These are phyloP conservation scores for Cochlearia excelsa DNA, from an alignment of 345 rosid species.

Conservation along the genomic window DNA sequence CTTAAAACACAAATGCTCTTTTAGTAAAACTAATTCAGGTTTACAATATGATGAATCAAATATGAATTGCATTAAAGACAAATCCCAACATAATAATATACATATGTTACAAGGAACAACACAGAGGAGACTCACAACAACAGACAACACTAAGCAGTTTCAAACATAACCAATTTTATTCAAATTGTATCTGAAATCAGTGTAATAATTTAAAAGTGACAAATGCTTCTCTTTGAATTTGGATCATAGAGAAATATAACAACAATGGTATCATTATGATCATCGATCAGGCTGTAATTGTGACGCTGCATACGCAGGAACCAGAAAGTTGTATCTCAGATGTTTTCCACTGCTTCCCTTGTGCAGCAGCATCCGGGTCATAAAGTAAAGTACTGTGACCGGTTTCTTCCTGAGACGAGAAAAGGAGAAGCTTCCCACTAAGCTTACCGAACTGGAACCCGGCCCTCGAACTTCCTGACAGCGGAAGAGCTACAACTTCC, in stretches of 20 bases:
- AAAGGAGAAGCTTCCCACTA: conserved; percentile 68
- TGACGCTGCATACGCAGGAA: conserved; percentile 63
- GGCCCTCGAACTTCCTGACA: conserved; percentile 61
- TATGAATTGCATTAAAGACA: no score
- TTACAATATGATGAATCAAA: no score
- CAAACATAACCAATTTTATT: conserved; percentile 17
- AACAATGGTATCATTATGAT: no score
- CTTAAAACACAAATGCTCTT: no score
- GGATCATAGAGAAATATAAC: background rate
- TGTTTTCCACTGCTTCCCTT: conserved; percentile 72
- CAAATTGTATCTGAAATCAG: conserved; percentile 4
- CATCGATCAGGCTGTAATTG: conserved; percentile 56
- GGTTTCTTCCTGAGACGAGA: conserved; percentile 51
- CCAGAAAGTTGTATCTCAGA: conserved; percentile 69
- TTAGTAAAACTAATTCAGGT: no score
- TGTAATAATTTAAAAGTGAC: background rate
- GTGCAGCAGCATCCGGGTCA: conserved; percentile 60
- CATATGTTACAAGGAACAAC: no score
- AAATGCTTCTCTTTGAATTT: conserved; percentile 20
- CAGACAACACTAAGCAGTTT: no score
- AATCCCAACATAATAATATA: no score
- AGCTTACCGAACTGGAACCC: conserved; percentile 75
- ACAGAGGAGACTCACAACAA: no score
- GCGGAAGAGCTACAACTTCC: conserved; percentile 73
- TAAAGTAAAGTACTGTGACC: conserved; percentile 58